Conservation (phyloP, 225 moss, liverwort and hornwort genomes). For the Straminergon stramineum region DNA sequence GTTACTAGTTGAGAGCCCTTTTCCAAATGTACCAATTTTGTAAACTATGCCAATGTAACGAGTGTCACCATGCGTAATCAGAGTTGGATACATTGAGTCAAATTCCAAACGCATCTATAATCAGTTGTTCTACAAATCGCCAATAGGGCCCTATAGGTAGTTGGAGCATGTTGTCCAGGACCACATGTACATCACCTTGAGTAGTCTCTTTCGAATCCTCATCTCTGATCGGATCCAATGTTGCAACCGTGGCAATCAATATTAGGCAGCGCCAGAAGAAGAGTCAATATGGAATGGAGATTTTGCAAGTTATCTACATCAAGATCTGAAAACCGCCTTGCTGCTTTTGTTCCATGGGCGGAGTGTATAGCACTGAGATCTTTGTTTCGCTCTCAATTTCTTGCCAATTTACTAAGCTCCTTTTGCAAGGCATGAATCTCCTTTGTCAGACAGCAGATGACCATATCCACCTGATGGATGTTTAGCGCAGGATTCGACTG, state of each 20-base stretch:
- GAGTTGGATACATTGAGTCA: background rate
- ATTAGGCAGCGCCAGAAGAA: background rate
- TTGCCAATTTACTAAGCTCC: constrained; percentile 30
- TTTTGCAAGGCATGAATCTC: constrained; percentile 40
- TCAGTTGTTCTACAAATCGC: background rate
- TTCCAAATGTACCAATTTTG: background rate
- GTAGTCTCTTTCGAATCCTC: background rate
- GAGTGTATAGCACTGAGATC: background rate
- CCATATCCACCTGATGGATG: constrained; percentile 30
- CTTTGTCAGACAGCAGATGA: constrained; percentile 30
- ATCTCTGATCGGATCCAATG: background rate
- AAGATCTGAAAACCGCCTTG: background rate
- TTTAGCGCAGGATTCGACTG: constrained; percentile 7
- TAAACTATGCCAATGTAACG: background rate
- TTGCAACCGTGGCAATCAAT: background rate
- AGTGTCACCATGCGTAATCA: background rate
- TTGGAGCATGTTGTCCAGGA: background rate
- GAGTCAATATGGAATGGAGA: background rate
- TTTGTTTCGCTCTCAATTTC: background rate
- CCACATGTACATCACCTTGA: background rate
- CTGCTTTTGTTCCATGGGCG: too few species aligned
- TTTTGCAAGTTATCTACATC: background rate
- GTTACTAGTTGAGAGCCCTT: background rate
- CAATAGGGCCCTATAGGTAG: background rate
- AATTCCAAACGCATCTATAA: background rate